phyloP scores from a whole-genome alignment of 2,329 filamentous ascomycete species.

The Verticillium tricorpus region DNA sequence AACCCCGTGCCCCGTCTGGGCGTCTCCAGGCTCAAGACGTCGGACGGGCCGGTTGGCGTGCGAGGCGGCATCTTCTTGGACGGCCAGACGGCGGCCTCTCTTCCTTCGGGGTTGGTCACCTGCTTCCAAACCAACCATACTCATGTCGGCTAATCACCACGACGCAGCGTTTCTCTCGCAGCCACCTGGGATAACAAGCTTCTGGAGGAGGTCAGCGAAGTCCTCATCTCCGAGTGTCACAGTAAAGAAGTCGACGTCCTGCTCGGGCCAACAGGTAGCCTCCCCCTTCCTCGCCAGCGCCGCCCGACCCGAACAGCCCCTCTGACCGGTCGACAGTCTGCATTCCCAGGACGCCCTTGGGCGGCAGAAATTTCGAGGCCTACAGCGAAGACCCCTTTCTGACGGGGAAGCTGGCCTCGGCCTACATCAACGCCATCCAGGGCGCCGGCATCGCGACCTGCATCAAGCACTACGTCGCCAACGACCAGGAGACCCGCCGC shows the following conservation, averaged over 20 bases:
- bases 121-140: not conserved
- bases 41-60: conserved; percentile 17
- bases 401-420: conserved; percentile 53
- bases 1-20: conserved; percentile 8
- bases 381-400: conserved; percentile 77
- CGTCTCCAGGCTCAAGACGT: conserved; percentile 11
- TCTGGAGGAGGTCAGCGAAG: conserved; percentile 17
- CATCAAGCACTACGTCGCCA: conserved; percentile 58
- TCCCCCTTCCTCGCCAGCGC: too few relatives aligned
- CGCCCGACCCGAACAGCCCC: too few relatives aligned
- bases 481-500: conserved; percentile 57
- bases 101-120: not conserved
- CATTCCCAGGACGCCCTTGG: conserved; percentile 42
- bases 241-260: conserved; percentile 16
- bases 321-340: not conserved
- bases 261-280: conserved; percentile 6
- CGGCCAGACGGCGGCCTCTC: conserved; percentile 5
- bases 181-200: conserved; percentile 21
- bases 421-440: conserved; percentile 56
- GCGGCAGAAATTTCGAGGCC: conserved; percentile 76
- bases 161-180: conserved; percentile 18
- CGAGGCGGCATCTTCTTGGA: conserved; percentile 15
- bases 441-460: conserved; percentile 35
- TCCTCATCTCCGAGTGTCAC: conserved; percentile 19
- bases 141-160: conserved; percentile 10